Evolutionary conservation across 106 monocot genomes (phyloP), one percentile per base, ranked within the genome.

Genomic region (Platanthera guangdongensis): DNA sequence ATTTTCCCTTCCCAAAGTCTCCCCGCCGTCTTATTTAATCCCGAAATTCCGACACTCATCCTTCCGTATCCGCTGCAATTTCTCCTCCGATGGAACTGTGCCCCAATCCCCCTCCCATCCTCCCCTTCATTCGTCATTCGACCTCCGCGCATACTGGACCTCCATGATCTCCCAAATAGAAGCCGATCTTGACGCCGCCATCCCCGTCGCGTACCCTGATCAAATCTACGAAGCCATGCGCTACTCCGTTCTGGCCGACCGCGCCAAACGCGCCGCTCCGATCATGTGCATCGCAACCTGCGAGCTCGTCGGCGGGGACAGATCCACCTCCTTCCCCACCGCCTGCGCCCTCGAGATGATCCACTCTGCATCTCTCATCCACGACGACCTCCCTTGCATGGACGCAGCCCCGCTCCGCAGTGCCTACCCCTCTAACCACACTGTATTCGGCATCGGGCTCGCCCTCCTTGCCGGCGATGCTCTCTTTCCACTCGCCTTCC

Each of bases 351-450:
- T 95, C 50, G 95, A 92, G 85, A 95, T 95, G 92, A 82, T 83
- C 79, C 92, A 95, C 80, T 78, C 92, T 30, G 90, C 90, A 7
- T 95, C 95, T 19, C 95, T 92, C 67, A 84, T 92, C 75, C 95
- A 92, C 77, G 90, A 95, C 77, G 95, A 95, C 72, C 86, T 95
- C 53, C 95, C 95, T 8, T 95, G 90, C 84, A 84, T 95, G 82
- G 95, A 95, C 76, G 78, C 86, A 49, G 80, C 88, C 32, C 78
- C 78, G 7, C 51, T 82, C 62, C 90, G 92, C 51, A 85, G 90
- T 51, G 92, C 92, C 59, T 79, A 83, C 5, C 92, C 92, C 65
- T 78, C 88, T 51, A 84, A 70, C 68, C 95, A 92, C 82, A 80
- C 85, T 15, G 18, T 79, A 14, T 95, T 83, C 78, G 95, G 95